Percentiles rank a stretch among this genome's conserved stretches.
Conservation (phyloP, 2,329 filamentous ascomycete species). For the Colletotrichum caudatum region DNA sequence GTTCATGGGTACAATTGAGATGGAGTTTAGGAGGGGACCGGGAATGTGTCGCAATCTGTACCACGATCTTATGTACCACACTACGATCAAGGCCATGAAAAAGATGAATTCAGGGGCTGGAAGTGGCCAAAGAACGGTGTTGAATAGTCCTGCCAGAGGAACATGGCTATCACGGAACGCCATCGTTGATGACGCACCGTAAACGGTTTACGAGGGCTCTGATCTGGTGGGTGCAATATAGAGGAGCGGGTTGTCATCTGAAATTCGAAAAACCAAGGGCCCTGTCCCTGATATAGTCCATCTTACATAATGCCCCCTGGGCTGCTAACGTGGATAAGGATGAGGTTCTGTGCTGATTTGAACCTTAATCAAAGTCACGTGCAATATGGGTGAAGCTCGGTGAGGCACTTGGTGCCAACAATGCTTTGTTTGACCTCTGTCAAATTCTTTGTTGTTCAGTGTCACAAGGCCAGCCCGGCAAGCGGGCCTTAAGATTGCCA, state of each 20-base stretch:
- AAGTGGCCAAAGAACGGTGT: background rate
- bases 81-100: background rate
- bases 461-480: too few relatives aligned
- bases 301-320: background rate
- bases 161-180: background rate
- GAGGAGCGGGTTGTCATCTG: background rate
- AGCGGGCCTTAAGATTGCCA: too few relatives aligned
- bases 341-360: too few relatives aligned
- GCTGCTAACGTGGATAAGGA: background rate
- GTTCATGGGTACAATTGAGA: conserved; percentile 50
- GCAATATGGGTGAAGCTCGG: too few relatives aligned
- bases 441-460: too few relatives aligned
- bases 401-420: too few relatives aligned
- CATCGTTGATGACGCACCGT: background rate
- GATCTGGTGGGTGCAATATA: background rate
- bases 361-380: too few relatives aligned
- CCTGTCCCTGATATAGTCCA: background rate
- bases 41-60: conserved; percentile 50
- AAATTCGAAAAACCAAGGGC: background rate
- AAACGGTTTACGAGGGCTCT: too few relatives aligned
- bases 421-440: too few relatives aligned
- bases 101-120: background rate
- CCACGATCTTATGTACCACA: conserved; percentile 43
- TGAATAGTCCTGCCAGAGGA: background rate
- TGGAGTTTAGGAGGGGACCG: conserved; percentile 48